These are phyloP conservation scores for Volvox carteri DNA, from an alignment of 163 green algal species.

Conservation along the genomic window DNA sequence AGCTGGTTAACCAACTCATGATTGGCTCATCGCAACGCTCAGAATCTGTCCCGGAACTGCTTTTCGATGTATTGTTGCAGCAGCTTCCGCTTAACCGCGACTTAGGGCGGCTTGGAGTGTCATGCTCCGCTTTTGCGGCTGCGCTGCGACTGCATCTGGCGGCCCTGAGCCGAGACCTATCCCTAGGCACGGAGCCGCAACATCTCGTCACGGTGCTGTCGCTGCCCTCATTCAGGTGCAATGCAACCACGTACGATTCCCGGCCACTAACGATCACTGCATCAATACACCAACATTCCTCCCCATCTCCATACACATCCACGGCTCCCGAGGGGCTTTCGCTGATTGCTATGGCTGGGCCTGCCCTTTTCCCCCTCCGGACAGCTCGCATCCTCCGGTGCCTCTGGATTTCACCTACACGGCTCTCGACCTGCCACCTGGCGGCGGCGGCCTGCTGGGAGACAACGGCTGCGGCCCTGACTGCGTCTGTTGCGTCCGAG, in stretches of 20 bases:
- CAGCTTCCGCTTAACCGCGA: constrained; percentile 19
- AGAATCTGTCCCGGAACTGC: neutral
- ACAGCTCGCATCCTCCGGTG: neutral
- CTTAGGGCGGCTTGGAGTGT: neutral
- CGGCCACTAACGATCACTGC: neutral
- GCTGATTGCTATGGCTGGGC: neutral
- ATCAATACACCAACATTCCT: too few relatives aligned
- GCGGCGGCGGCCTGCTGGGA: neutral
- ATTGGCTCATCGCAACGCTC: neutral
- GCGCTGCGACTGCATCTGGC: neutral
- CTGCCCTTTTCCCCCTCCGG: neutral
- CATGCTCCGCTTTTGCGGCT: neutral
- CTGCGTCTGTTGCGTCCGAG: neutral
- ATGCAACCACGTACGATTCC: too few relatives aligned
- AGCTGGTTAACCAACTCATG: too few relatives aligned
- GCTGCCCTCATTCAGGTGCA: neutral
- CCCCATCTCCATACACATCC: too few relatives aligned
- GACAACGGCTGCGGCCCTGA: neutral
- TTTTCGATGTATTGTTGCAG: neutral
- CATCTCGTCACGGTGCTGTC: neutral
- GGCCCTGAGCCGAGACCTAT: neutral
- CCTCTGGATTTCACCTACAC: constrained; percentile 27
- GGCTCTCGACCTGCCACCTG: neutral
- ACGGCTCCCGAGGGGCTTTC: too few relatives aligned
- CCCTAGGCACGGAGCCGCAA: neutral